Evolutionary conservation across 345 rosid genomes (phyloP).

Genomic region (Kandelia obovata): DNA sequence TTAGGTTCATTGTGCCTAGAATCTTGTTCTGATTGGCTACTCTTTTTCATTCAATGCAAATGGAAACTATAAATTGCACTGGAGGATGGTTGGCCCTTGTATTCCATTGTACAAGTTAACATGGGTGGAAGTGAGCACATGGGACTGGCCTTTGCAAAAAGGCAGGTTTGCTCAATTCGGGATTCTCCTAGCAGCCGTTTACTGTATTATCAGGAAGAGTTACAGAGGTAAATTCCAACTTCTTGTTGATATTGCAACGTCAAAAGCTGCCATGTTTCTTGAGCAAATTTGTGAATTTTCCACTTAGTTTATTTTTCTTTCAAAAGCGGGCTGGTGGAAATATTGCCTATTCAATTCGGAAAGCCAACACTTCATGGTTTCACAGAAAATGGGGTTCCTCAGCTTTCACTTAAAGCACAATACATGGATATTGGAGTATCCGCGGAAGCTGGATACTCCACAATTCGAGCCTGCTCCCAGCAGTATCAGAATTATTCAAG

Average conservation of each 20-base stretch:
- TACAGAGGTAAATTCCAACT: conserved; percentile 49
- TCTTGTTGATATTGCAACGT: background rate
- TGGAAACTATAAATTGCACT: background rate
- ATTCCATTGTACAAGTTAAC: conserved; percentile 63
- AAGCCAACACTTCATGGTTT: conserved; percentile 53
- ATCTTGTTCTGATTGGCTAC: background rate
- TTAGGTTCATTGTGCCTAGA: conserved; percentile 40
- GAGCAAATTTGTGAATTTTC: background rate
- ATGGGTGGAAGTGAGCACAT: conserved; percentile 68
- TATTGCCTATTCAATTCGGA: conserved; percentile 39
- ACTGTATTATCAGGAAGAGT: conserved; percentile 69
- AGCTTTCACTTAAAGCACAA: conserved; percentile 63
- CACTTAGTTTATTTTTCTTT: background rate
- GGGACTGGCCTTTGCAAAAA: conserved; percentile 96
- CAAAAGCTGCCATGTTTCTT: background rate
- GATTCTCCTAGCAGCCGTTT: conserved; percentile 49
- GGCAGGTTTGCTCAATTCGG: conserved; percentile 57
- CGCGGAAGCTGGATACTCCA: conserved; percentile 42
- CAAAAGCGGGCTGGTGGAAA: conserved; percentile 67
- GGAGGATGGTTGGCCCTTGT: conserved; percentile 56
- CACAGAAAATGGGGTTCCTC: conserved; percentile 52
- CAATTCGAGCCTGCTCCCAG: conserved; percentile 40
- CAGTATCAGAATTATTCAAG: conserved; percentile 42
- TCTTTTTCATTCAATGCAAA: background rate
- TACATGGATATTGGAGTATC: conserved; percentile 77